Base-by-base conservation (phyloP, 306 rosid genomes). In the Morella rubra region DNA sequence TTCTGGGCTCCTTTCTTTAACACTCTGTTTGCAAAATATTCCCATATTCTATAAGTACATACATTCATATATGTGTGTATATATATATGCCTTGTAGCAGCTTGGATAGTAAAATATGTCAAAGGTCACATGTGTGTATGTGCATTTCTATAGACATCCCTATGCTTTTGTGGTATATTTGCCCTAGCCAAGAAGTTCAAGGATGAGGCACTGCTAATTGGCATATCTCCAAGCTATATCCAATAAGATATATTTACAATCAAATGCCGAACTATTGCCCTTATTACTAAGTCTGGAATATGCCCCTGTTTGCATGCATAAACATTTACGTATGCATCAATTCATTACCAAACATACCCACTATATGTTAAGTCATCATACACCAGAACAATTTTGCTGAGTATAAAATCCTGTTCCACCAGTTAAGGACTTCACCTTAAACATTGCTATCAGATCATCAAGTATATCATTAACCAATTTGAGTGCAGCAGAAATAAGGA, bases 401-500 rank as follows among this genome's bases (percentile, higher is more conserved):
- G 64, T 18, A 74, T 9, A 78, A 32, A 58, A 64, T 61, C 18
- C 60, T 54, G 60, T 64, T 79, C 60, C 74, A 81, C 19, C 52
- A 83, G 22, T 44, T 44, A 81, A 61, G 47, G 76, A 79, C 77
- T 87, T 87, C 32, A 95, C 99, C 97, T 92, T 95, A 87, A 97
- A 95, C 77, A 85, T 89, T 76, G 92, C 86, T 76, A 95, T 89
- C 71, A 95, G 89, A 74, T 87, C 87, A 82, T 95, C 88, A 49
- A 95, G 96, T 11, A 86, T 87, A 73, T 77, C 89, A 76, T 95
- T 95, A 86, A 95, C 73, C 81, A 95, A 84, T 85, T 92, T 95
- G 82, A 95, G 93, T 66, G 99, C 91, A n/a, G 83, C 85, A 50
- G 94, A 37, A 56, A 95, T 27, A 27, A 27, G 32, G 32, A 27